These are phyloP conservation scores for Neophaeococcomyces aloes DNA, from an alignment of 2,329 filamentous ascomycete genomes.

Conservation along the genomic window DNA sequence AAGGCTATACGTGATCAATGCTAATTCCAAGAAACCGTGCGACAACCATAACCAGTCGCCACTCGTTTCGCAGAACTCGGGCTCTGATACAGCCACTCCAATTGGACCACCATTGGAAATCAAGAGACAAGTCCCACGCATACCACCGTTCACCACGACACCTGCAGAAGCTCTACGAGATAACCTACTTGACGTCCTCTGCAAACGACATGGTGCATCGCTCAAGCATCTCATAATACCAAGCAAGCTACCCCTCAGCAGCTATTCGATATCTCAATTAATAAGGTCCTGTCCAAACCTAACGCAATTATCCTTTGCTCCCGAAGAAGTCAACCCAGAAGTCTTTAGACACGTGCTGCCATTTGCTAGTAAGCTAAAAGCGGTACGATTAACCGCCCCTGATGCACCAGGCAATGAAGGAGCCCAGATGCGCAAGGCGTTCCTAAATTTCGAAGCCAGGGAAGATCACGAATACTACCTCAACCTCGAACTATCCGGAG, in stretches of 20 bases:
- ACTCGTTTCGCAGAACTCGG: conserved; percentile 3
- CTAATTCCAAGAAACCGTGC: conserved; percentile 10
- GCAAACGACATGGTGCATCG: conserved; percentile 40
- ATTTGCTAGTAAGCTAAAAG: conserved; percentile 22
- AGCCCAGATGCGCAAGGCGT: not conserved
- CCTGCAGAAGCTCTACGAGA: conserved; percentile 29
- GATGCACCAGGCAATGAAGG: conserved; percentile 13
- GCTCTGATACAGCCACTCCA: not conserved
- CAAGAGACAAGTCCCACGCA: conserved; percentile 5
- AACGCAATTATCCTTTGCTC: conserved; percentile 47
- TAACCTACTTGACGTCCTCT: conserved; percentile 43
- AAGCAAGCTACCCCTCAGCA: conserved; percentile 44
- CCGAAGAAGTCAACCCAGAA: conserved; percentile 25
- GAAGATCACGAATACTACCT: conserved; percentile 12
- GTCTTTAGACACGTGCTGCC: conserved; percentile 17
- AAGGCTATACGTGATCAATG: conserved; percentile 43
- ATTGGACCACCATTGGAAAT: conserved; percentile 8
- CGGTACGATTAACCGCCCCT: conserved; percentile 33
- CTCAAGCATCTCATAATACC: conserved; percentile 48
- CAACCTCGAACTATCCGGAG: conserved; percentile 10
- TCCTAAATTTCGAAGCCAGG: conserved; percentile 5
- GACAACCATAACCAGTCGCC: conserved; percentile 6
- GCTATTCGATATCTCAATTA: conserved; percentile 39
- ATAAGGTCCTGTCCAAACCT: conserved; percentile 47
- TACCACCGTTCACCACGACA: conserved; percentile 19